Evolutionary conservation across 192 early-diverging fungal genomes (phyloP).

Genomic region (Coemansia sp.): DNA sequence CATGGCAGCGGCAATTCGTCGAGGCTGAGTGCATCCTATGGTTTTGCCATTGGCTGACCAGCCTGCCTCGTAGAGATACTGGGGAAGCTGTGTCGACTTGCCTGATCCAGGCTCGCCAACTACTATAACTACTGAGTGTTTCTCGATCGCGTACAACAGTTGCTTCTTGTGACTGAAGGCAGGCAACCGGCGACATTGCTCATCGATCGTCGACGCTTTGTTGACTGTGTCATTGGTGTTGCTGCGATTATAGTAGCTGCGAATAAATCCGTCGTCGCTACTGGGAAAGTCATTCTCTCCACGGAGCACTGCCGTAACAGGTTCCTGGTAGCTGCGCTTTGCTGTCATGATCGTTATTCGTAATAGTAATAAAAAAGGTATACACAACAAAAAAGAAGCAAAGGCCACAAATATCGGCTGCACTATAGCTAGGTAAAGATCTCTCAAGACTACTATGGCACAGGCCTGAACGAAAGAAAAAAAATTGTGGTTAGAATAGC

Average conservation of each 20-base stretch:
- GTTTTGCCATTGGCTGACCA: slow-evolving; percentile 81
- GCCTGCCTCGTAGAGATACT: slow-evolving; percentile 94
- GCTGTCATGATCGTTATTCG: neutral
- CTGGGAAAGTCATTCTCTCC: neutral
- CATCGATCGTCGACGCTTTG: slow-evolving; percentile 70
- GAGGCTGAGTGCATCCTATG: slow-evolving; percentile 96
- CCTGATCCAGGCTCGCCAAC: slow-evolving; percentile 95
- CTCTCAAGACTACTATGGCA: slow-evolving; percentile 3
- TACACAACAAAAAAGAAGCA: neutral
- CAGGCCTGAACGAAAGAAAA: neutral
- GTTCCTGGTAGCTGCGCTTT: neutral
- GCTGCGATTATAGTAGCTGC: slow-evolving; percentile 19
- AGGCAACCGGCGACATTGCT: slow-evolving; percentile 80
- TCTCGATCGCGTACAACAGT: slow-evolving; percentile 81
- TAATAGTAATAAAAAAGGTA: neutral
- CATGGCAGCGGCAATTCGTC: slow-evolving; percentile 95
- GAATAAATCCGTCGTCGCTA: slow-evolving; percentile 23
- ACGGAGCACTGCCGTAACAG: neutral
- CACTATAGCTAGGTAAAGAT: neutral
- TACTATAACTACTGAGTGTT: slow-evolving; percentile 79
- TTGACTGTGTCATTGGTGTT: slow-evolving; percentile 43
- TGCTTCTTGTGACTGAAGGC: slow-evolving; percentile 87
- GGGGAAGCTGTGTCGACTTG: slow-evolving; percentile 96
- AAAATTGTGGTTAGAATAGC: slow-evolving; percentile 13
- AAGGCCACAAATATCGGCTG: neutral